Percentiles rank a stretch among this genome's conserved stretches.
These are phyloP conservation scores for Tieghemiomyces parasiticus DNA, from an alignment of 192 early-diverging fungal genomes.

Conservation along the genomic window DNA sequence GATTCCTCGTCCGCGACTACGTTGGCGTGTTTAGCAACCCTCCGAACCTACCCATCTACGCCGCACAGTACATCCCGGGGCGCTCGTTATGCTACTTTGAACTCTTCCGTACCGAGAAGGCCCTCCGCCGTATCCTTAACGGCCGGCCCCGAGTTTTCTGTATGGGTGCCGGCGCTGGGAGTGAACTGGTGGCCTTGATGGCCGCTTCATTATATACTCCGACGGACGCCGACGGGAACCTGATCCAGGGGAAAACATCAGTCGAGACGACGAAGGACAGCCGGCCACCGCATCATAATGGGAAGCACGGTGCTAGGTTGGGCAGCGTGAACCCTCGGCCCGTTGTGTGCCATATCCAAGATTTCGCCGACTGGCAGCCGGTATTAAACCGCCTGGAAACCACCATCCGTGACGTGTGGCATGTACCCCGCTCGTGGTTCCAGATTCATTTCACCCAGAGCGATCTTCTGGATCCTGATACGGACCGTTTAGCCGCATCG, in stretches of 20 bases:
- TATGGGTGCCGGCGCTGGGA: slow-evolving; percentile 74
- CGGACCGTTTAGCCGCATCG: slow-evolving; percentile 22
- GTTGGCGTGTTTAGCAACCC: slow-evolving; percentile 64
- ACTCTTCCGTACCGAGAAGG: slow-evolving; percentile 35
- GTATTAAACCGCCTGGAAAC: slow-evolving; percentile 36
- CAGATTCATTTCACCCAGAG: slow-evolving; percentile 38
- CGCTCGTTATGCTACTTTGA: slow-evolving; percentile 76
- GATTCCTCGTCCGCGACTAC: slow-evolving; percentile 74
- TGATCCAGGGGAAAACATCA: slow-evolving; percentile 9
- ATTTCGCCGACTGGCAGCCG: slow-evolving; percentile 47
- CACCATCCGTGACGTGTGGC: slow-evolving; percentile 37
- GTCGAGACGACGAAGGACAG: slow-evolving; percentile 7
- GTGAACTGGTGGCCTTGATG: slow-evolving; percentile 66
- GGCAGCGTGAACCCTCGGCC: neutral
- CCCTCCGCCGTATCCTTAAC: slow-evolving; percentile 32
- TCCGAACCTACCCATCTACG: slow-evolving; percentile 59
- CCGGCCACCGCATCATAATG: neutral
- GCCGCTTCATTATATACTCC: slow-evolving; percentile 40
- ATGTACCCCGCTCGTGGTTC: slow-evolving; percentile 26
- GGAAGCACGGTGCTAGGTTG: slow-evolving; percentile 2
- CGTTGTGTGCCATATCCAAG: slow-evolving; percentile 25
- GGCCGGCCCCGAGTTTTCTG: slow-evolving; percentile 34
- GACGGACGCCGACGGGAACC: slow-evolving; percentile 11
- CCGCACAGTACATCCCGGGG: slow-evolving; percentile 73
- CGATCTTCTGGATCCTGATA: slow-evolving; percentile 37